These are phyloP conservation scores for Candida berthetii DNA, from an alignment of 805 yeast species.

Conservation along the genomic window DNA sequence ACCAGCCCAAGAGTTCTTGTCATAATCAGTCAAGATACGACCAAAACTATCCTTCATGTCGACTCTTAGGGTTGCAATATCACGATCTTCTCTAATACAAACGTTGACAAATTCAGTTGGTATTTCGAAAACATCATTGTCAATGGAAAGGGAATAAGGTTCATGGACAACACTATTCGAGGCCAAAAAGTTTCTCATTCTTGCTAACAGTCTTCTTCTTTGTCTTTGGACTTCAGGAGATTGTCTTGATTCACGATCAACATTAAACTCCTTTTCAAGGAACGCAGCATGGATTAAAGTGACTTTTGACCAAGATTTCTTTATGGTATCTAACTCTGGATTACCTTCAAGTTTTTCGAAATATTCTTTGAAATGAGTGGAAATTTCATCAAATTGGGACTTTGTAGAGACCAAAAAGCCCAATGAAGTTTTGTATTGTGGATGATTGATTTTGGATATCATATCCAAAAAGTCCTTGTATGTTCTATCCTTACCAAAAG, in stretches of 20 bases:
- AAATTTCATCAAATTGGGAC: conserved; percentile 5
- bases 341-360: background rate
- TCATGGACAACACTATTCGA: conserved; percentile 19
- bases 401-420: conserved; percentile 9
- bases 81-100: conserved; percentile 19
- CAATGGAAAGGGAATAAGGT: conserved; percentile 22
- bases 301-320: conserved; percentile 9
- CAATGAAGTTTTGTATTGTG: conserved; percentile 9
- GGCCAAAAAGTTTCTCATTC: conserved; percentile 19
- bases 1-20: conserved; percentile 25
- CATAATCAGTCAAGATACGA: conserved; percentile 20
- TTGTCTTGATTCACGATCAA: conserved; percentile 13
- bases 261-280: conserved; percentile 20
- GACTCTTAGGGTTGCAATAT: conserved; percentile 24
- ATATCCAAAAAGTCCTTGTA: conserved; percentile 9
- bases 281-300: conserved; percentile 29
- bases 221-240: conserved; percentile 10
- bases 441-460: conserved; percentile 4
- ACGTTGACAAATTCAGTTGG: conserved; percentile 19
- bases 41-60: conserved; percentile 15
- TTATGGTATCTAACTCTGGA: background rate
- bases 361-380: conserved; percentile 1
- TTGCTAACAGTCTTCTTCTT: conserved; percentile 18
- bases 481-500: conserved; percentile 6
- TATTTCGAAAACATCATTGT: conserved; percentile 21